Evolutionary conservation across 2,329 filamentous ascomycete genomes (phyloP), one percentile per base, ranked within the genome.

Genomic region (Claviceps digitariae): DNA sequence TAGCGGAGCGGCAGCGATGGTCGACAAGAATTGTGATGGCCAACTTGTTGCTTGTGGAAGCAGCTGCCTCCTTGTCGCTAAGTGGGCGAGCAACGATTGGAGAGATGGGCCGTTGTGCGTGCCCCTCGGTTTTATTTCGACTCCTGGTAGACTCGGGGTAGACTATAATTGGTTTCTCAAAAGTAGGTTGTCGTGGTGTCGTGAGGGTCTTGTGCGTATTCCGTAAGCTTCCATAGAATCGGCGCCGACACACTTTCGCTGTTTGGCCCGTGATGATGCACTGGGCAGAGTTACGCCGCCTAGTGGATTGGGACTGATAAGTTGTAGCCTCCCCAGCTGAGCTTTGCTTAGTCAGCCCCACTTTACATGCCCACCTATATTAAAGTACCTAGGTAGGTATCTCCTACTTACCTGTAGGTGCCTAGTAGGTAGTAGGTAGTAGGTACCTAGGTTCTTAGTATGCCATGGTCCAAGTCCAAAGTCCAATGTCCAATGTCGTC

Each of bases 241-340:
- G 44, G 52, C 49, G 21, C 49, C 38, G 52, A n/a, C n/a, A 41
- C 40, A 13, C 44, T 41, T 54, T 48, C 50, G 43, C 31, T 9
- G 20, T 48, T 12, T 58, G 57, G 58, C 60, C 59, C 55, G 61
- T 66, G 63, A 59, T 67, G 60, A 52, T 69, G 67, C 66, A 68
- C 58, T 64, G 66, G 66, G 60, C 60, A 68, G 65, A 65, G 65
- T 69, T 69, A 57, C 60, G 61, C 59, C 56, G 60, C 61, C 53
- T 52, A 58, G 60, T 63, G 59, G 62, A 64, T 61, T 63, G 63
- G 12, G 49, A n/a, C 15, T n/a, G 15, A 3, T 31, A 46, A 47
- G 41, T 41, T 52, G 50, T 50, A 23, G 43, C 29, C 31, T 48
- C 44, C 46, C 29, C 43, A 34, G 20, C 23, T 2, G 20, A n/a